Base-by-base conservation (phyloP, 352 stramenopile species). In the Globisporangium heterothallicum region DNA sequence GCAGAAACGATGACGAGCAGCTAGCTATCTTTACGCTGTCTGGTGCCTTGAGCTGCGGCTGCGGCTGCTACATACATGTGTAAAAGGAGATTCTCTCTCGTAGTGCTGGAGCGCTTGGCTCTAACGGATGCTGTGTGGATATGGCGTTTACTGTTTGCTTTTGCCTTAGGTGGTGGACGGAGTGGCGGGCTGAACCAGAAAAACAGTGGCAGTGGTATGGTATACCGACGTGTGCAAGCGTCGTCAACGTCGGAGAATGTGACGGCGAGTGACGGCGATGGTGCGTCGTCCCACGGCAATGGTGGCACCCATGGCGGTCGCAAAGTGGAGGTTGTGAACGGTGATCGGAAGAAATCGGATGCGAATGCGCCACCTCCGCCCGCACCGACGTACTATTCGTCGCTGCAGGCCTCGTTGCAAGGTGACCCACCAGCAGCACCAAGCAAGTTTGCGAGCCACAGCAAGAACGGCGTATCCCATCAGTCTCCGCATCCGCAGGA, bases 381-480 rank as follows among this genome's bases (percentile, higher is more conserved):
- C 30, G 34, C 26, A 38, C 19, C 41, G n/a, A n/a, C 60, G 4
- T 88, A 86, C 38, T 59, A 55, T 46, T 88, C 80, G 19, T 88
- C 80, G 6, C 32, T 87, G 29, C 66, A 69, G 51, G 49, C 70
- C 21, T 68, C 75, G 16, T 32, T 81, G 19, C 49, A 29, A 10
- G 10, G 10, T 13, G 3, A 25, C 19, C 24, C 59, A 19, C 26
- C 36, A 13, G 16, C 46, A n/a, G 42, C 34, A 6, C 27, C 50
- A 10, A 49, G 26, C n/a, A 61, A 57, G 21, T 22, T 32, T 18
- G 45, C 38, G n/a, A 43, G 40, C 13, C 22, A 54, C 5, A 21
- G 7, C 14, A 66, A 47, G 18, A 43, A 21, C 25, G 45, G 56
- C 22, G 53, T 63, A n/a, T 48, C 46, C 6, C 32, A 53, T 21